These are phyloP conservation scores for Euphorbia neoarborescens DNA, from an alignment of 441 rosid genomes.

Conservation along the genomic window DNA sequence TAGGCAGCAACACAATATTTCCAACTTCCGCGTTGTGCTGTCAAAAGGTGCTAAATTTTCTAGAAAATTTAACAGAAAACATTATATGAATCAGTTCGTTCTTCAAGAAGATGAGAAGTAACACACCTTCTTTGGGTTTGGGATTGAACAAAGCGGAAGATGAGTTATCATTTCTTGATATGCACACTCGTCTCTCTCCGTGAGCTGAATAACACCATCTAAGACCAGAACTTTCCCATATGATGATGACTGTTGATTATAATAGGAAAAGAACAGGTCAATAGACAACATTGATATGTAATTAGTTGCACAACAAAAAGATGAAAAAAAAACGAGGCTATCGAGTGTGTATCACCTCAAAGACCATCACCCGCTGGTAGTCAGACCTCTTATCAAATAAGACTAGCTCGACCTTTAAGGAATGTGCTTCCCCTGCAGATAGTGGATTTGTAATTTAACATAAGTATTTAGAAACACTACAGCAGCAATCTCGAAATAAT, in stretches of 20 bases:
- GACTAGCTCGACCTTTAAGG: conserved; percentile 81
- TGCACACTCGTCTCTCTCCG: conserved; percentile 96
- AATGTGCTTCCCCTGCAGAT: conserved; percentile 90
- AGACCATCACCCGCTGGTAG: conserved; percentile 87
- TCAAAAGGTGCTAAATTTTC: neutral
- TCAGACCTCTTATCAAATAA: conserved; percentile 90
- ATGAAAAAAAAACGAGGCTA: neutral
- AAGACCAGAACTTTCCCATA: conserved; percentile 86
- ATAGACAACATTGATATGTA: neutral
- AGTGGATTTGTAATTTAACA: neutral
- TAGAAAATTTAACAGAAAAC: neutral
- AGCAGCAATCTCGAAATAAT: neutral
- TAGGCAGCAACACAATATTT: neutral
- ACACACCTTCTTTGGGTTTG: conserved; percentile 72
- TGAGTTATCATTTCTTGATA: conserved; percentile 96
- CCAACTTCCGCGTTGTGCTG: neutral
- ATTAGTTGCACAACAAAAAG: neutral
- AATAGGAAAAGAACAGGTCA: neutral
- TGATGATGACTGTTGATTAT: conserved; percentile 59
- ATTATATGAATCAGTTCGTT: neutral
- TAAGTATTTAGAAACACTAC: neutral
- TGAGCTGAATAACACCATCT: conserved; percentile 91
- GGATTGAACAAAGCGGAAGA: conserved; percentile 85
- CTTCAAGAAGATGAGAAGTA: neutral
- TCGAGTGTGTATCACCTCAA: conserved; percentile 50